Base-by-base conservation (phyloP, 805 yeast species). In the Hyphopichia homilentoma region DNA sequence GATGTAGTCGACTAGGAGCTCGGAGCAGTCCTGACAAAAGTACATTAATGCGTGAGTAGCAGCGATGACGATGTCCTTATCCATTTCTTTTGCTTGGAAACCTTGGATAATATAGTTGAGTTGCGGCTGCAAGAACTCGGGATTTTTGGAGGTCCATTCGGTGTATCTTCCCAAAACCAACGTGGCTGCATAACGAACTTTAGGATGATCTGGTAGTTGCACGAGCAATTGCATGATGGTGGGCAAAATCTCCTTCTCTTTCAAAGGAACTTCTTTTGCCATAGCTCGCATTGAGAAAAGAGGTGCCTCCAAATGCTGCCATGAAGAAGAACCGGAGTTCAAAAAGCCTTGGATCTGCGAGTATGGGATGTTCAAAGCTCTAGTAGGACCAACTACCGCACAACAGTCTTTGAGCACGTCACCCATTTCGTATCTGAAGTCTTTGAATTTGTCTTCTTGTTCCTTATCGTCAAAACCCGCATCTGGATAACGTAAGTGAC, bases 351-450 rank as follows among this genome's bases (percentile, higher is more conserved):
- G 75, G 30, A 88, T 73, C 46, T 70, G 74, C 21, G 63, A 61
- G 46, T 79, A 82, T 13, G 96, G 95, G 33, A 84, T 79, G 15
- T 62, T 57, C 21, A 93, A 65, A 0, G 96, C 87, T 25, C 59
- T 65, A 7, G 74, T 61, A 3, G 94, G 70, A 1, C 97, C 97
- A 26, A 86, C 79, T 3, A 93, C 90, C 2, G 85, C 84, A 46
- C 97, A 85, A 64, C 97, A 88, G 53, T 88, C 95, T 52, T 94
- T 94, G 40, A 93, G 64, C n/a, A 90, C 96, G 55, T 93, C 97
- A 23, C 97, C 97, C 84, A 93, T 85, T 35, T 87, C 96, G 59
- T 93, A 93, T 50, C 99, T 73, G 60, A 90, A 93, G 38, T 87
- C 94, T 49, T 85, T 80, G 56, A 93, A 93, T 57, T 87, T 85